Percentiles rank a stretch among this genome's conserved stretches.
Conservation (phyloP, 148 eudicot genomes). For the Nepenthes gracilis region DNA sequence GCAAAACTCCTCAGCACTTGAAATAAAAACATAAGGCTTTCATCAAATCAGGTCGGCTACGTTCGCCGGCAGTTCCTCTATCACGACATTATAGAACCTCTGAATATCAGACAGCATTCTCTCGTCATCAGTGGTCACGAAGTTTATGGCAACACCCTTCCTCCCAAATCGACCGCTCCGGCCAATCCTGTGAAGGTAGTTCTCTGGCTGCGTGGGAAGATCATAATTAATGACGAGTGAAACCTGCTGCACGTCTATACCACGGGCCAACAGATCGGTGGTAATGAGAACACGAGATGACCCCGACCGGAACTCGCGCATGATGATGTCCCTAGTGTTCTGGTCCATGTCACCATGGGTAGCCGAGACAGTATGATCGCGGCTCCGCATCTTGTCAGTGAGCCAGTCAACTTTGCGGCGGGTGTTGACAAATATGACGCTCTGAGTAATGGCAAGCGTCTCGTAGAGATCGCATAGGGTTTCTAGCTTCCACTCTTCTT, state of each 20-base stretch:
- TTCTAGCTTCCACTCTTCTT: constrained; percentile 48
- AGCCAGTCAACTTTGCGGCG: constrained; percentile 47
- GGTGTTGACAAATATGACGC: constrained; percentile 46
- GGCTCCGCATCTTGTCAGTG: constrained; percentile 36
- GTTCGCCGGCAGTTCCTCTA: constrained; percentile 40
- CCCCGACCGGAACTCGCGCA: constrained; percentile 39
- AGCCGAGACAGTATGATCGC: constrained; percentile 43
- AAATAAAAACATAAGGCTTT: background rate
- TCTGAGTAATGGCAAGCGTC: constrained; percentile 41
- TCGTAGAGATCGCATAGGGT: constrained; percentile 44
- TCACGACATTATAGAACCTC: constrained; percentile 32
- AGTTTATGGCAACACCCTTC: constrained; percentile 43
- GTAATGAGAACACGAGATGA: constrained; percentile 45
- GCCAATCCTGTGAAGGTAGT: constrained; percentile 38
- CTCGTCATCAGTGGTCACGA: constrained; percentile 31
- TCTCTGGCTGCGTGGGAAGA: constrained; percentile 42
- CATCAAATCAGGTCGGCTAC: constrained; percentile 33
- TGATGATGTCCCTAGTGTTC: constrained; percentile 33
- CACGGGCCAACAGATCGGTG: constrained; percentile 39
- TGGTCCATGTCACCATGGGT: constrained; percentile 50
- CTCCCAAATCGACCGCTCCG: constrained; percentile 41
- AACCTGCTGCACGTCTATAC: constrained; percentile 43
- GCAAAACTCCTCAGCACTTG: background rate
- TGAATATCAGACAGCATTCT: constrained; percentile 38
- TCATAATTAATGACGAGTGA: constrained; percentile 43